Evolutionary conservation across 2,329 filamentous ascomycete genomes (phyloP).

Genomic region (Talaromyces albobiverticillius): DNA sequence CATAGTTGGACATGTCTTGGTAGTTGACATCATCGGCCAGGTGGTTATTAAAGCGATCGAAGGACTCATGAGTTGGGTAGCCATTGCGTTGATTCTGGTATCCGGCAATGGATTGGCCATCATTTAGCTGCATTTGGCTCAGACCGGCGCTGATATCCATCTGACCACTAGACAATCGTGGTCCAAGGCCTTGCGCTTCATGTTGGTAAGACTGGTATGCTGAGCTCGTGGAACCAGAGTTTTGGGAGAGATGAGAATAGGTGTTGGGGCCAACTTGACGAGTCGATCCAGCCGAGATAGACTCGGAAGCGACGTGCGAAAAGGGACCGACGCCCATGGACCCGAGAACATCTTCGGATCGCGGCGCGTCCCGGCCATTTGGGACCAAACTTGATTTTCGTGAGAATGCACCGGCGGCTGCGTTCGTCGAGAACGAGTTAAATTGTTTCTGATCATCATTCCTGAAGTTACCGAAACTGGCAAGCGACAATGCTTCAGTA

Average conservation of each 20-base stretch:
- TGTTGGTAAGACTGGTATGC: conserved; percentile 39
- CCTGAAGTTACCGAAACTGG: conserved; percentile 29
- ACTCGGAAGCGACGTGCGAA: conserved; percentile 27
- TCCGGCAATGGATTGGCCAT: conserved; percentile 30
- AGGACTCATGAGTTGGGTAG: conserved; percentile 34
- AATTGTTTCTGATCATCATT: conserved; percentile 34
- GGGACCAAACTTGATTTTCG: conserved; percentile 29
- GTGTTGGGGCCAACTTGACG: conserved; percentile 22
- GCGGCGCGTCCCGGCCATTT: conserved; percentile 26
- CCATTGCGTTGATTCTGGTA: conserved; percentile 28
- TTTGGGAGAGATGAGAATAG: conserved; percentile 34
- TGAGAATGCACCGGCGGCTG: conserved; percentile 29
- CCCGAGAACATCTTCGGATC: conserved; percentile 27
- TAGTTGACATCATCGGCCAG: conserved; percentile 28
- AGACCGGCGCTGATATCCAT: conserved; percentile 31
- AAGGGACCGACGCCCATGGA: conserved; percentile 30
- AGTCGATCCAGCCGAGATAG: conserved; percentile 23
- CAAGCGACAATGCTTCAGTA: conserved; percentile 30
- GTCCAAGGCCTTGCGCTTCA: conserved; percentile 33
- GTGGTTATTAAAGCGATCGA: conserved; percentile 49
- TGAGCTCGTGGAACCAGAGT: conserved; percentile 34
- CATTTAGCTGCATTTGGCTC: conserved; percentile 35
- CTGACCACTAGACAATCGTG: conserved; percentile 26
- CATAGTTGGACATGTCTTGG: conserved; percentile 24
- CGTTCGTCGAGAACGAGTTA: conserved; percentile 23